Evolutionary conservation across 306 rosid genomes (phyloP).

Genomic region (Inga laurina): DNA sequence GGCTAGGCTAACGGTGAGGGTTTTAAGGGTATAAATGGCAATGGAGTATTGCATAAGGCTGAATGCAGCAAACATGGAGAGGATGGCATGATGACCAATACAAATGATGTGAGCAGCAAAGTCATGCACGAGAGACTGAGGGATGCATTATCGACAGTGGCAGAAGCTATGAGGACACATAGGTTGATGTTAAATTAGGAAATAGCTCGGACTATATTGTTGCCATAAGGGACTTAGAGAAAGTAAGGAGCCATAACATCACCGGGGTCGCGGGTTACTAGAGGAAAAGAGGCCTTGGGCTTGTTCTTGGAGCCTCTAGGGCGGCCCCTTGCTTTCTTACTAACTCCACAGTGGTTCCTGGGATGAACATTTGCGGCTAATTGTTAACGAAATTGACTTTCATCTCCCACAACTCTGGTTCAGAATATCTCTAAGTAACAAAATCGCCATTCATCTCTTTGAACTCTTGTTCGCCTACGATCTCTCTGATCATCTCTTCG

Average conservation of each 20-base stretch:
- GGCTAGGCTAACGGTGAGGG: conserved; percentile 56
- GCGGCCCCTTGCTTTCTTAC: conserved; percentile 72
- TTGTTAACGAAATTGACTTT: no score
- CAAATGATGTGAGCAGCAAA: conserved; percentile 56
- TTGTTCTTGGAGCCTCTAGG: conserved; percentile 89
- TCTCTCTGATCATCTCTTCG: no score
- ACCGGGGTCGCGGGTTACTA: conserved; percentile 49
- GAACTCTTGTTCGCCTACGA: no score
- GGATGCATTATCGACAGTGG: conserved; percentile 63
- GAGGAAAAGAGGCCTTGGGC: conserved; percentile 48
- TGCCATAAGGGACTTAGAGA: conserved; percentile 61
- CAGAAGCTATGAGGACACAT: conserved; percentile 60
- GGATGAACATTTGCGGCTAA: neutral
- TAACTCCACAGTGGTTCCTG: conserved; percentile 61
- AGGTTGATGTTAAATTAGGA: conserved; percentile 63
- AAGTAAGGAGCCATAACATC: conserved; percentile 64
- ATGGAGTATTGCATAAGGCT: conserved; percentile 30
- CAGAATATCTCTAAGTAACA: no score
- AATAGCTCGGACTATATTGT: conserved; percentile 62
- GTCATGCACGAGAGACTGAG: conserved; percentile 53
- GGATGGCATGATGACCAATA: conserved; percentile 65
- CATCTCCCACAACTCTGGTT: neutral
- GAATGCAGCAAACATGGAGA: conserved; percentile 71
- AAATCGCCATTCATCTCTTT: no score
- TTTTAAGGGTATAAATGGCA: conserved; percentile 33